Evolutionary conservation across 1,284 basidiomycete genomes (phyloP), one percentile per base, ranked within the genome.

Genomic region (Moesziomyces antarcticus): DNA sequence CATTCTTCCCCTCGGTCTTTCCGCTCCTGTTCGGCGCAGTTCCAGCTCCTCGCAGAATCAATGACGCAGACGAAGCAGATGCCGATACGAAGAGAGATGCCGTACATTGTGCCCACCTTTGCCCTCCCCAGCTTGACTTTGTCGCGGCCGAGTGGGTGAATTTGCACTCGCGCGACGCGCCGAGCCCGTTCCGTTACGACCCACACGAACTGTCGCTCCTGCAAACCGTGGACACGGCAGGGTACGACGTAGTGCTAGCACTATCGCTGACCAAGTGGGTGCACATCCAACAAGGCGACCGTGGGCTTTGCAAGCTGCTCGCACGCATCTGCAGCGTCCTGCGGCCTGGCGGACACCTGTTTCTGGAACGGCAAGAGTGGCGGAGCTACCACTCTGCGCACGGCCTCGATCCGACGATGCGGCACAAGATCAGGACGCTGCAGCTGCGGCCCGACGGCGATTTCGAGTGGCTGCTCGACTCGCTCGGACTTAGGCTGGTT

Each of bases 201-300:
- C 13, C 33, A 16, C 13, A 7, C 16, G 25, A 50, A 0, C 33
- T 55, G 20, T 27, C 40, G 1, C n/a, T 14, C 2, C 21, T 61
- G 16, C 10, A 20, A 4, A n/a, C 8, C 18, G 16, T 22, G 41
- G 52, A 59, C 22, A 3, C 14, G 1, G 21, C 30, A 14, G 50
- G 52, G 3, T 62, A 62, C 46, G 41, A 60, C 24, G 13, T 72
- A 1, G 53, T 59, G 16, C 45, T 67, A 11, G 58, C 58, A 0
- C 60, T 78, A 6, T 75, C 75, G 7, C 41, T 78, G 30, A 73
- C 73, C 42, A 74, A 74, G 48, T 74, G 72, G 72, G 60, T 74
- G 47, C 66, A 74, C 55, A 61, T 74, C 40, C 72, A 74, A 11
- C 56, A 56, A 11, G 56, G 55, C 11, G 66, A 74, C 22, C 18